Conservation (phyloP, 352 stramenopile genomes). For the Pythium aquatile region DNA sequence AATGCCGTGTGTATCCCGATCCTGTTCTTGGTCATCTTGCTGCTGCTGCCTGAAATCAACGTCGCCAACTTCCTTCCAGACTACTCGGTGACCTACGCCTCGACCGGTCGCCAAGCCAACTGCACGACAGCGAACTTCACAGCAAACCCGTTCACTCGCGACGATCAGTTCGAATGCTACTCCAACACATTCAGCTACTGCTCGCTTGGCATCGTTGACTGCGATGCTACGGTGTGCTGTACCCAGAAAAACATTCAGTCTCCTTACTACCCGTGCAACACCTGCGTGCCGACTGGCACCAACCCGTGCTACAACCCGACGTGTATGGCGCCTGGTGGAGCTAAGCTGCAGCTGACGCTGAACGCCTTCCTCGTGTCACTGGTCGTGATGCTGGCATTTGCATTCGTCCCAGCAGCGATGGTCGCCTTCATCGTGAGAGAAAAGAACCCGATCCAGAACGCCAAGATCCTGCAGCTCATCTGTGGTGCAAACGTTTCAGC, state of each 20-base stretch:
- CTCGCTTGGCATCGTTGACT: conserved; percentile 43
- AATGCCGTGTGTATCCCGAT: conserved; percentile 62
- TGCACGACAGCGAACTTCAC: conserved; percentile 22
- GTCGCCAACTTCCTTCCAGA: conserved; percentile 50
- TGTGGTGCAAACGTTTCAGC: conserved; percentile 36
- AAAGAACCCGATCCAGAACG: conserved; percentile 48
- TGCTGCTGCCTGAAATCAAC: conserved; percentile 53
- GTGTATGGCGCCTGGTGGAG: conserved; percentile 28
- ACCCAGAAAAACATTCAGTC: conserved; percentile 35
- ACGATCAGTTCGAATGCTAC: conserved; percentile 1
- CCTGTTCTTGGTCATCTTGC: conserved; percentile 8
- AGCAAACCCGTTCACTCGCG: conserved; percentile 1
- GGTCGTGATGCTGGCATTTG: conserved; percentile 44
- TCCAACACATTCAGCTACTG: conserved; percentile 41
- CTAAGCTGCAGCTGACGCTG: conserved; percentile 43
- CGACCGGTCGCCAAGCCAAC: conserved; percentile 26
- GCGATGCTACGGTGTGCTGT: conserved; percentile 42
- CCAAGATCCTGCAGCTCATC: conserved; percentile 50
- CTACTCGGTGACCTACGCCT: conserved; percentile 22
- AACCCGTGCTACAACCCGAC: conserved; percentile 39
- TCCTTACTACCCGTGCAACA: conserved; percentile 48
- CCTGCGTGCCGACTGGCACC: conserved; percentile 24
- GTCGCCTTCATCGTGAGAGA: conserved; percentile 50
- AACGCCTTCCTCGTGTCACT: conserved; percentile 43
- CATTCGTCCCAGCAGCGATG: conserved; percentile 43